A percentile compares a stretch with the other conserved stretches of the same genome.
These are phyloP conservation scores for Pontederia crassipes DNA, from an alignment of 176 grass and related monocot genomes.

Conservation along the genomic window DNA sequence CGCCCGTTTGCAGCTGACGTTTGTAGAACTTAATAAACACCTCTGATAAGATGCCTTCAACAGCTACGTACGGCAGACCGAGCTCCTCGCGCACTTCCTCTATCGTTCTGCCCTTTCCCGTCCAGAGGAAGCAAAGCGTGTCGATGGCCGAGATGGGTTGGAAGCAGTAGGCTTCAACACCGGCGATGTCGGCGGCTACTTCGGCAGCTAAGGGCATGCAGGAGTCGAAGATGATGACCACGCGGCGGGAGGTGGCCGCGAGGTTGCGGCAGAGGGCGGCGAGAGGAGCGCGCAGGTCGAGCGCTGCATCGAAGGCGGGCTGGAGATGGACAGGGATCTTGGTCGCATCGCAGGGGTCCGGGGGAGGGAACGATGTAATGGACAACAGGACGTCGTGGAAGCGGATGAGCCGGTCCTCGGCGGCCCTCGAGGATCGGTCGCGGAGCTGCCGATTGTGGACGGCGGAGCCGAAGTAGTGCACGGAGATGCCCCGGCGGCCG, in stretches of 20 bases:
- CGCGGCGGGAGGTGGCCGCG: slow-evolving; percentile 5
- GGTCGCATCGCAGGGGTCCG: slow-evolving; percentile 44
- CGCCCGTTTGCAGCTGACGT: no score
- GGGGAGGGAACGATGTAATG: slow-evolving; percentile 18
- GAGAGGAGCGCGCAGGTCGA: slow-evolving; percentile 40
- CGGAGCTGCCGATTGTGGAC: slow-evolving; percentile 33
- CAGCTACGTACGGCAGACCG: no score
- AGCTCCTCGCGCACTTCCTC: no score
- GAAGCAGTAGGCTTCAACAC: slow-evolving; percentile 60
- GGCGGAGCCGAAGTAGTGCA: slow-evolving; percentile 47
- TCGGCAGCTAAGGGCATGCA: slow-evolving; percentile 34
- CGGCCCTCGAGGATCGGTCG: slow-evolving; percentile 10
- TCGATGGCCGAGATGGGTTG: slow-evolving; percentile 48
- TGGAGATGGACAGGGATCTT: slow-evolving; percentile 32
- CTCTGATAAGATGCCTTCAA: no score
- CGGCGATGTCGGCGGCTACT: slow-evolving; percentile 17
- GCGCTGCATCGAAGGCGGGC: slow-evolving; percentile 37
- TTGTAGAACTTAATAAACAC: no score
- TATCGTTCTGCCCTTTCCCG: no score
- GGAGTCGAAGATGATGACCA: slow-evolving; percentile 46
- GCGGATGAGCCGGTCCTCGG: slow-evolving; percentile 2
- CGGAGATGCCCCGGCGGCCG: slow-evolving; percentile 13
- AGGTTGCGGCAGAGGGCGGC: slow-evolving; percentile 26
- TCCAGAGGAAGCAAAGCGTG: slow-evolving; percentile 19
- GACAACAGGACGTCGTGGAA: slow-evolving; percentile 38